Conservation (phyloP, 2,329 filamentous ascomycete species). For the Diaporthe amygdali region DNA sequence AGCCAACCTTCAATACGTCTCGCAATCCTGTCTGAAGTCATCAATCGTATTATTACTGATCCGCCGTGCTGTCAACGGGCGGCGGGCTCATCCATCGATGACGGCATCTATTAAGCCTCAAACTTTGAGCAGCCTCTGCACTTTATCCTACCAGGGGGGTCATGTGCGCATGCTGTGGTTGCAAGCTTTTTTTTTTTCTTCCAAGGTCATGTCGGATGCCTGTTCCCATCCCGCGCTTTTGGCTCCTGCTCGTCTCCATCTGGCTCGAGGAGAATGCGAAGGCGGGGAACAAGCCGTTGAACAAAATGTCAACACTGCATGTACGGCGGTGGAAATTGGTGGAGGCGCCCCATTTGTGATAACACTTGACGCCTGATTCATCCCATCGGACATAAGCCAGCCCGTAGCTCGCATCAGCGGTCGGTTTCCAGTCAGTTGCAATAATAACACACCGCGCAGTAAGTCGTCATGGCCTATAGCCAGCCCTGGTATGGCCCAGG, state of each 20-base stretch:
- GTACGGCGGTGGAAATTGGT: slow-evolving; percentile 9
- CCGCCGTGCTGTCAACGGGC: not conserved
- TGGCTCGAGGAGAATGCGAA: not conserved
- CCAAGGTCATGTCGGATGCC: not conserved
- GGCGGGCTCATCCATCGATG: not conserved
- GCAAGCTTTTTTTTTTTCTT: not conserved
- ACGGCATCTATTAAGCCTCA: slow-evolving; percentile 6
- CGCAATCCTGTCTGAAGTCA: not conserved
- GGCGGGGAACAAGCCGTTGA: slow-evolving; percentile 9
- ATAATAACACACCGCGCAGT: not conserved
- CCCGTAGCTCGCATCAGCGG: not conserved
- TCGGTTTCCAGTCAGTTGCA: slow-evolving; percentile 6
- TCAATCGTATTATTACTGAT: not conserved
- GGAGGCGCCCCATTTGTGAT: slow-evolving; percentile 15
- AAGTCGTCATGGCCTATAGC: slow-evolving; percentile 6
- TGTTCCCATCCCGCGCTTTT: not conserved
- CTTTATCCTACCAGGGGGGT: not conserved
- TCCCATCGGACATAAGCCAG: slow-evolving; percentile 6
- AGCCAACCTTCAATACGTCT: not conserved
- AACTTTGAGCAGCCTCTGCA: slow-evolving; percentile 12
- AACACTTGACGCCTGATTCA: slow-evolving; percentile 13
- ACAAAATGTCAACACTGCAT: not conserved
- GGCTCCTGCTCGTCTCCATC: not conserved
- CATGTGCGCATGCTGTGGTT: not conserved
- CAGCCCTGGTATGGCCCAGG: slow-evolving; percentile 4